Evolutionary conservation across 495 filamentous ascomycete genomes (phyloP), one percentile per base, ranked within the genome.

Genomic region (Sphaerosporella brunnea): DNA sequence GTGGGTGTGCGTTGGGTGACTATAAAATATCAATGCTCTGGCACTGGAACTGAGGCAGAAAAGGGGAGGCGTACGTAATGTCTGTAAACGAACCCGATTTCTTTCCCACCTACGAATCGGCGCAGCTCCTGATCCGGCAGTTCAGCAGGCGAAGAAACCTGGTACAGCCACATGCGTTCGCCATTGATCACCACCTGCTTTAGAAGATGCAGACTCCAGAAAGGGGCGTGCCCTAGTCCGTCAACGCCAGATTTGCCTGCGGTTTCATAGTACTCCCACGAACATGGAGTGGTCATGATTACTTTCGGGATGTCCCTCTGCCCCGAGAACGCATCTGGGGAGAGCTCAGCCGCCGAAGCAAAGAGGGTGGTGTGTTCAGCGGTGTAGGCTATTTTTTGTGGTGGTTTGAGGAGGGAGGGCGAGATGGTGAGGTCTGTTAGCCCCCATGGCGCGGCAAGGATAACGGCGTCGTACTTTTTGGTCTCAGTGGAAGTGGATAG

Each of bases 351-450:
- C 0, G 79, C 73, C 1, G 83, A 80, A 2, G 82, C 72, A 57
- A 96, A 84, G 9, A 94, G 71, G 0, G 88, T 95, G 48, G 93
- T 84, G 54, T 94, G 78, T 0, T 94, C 67, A 8, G 67, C 69
- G 1, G 86, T 79, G 56, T 90, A 96, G 0, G 82, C 78, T 18
- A 92, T 80, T 15, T 73, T 54, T 45, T 82, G 77, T 32, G 72
- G 84, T 38, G 54, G 64, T 34, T 58, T 66, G 36, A 74, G 63
- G 9, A 78, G 63, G n/a, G n/a, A n/a, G n/a, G n/a, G n/a, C 2
- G 67, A 63, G 24, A 75, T 57, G 0, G 63, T 63, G 50, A 95
- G 74, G 7, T 70, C 69, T 9, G 80, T 71, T 60, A 74, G 80
- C 56, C 90, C 82, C 45, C 75, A 69, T 0, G 84, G 84, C 0